These are phyloP conservation scores for Pugionium dolabratum DNA, from an alignment of 345 rosid species.

Conservation along the genomic window DNA sequence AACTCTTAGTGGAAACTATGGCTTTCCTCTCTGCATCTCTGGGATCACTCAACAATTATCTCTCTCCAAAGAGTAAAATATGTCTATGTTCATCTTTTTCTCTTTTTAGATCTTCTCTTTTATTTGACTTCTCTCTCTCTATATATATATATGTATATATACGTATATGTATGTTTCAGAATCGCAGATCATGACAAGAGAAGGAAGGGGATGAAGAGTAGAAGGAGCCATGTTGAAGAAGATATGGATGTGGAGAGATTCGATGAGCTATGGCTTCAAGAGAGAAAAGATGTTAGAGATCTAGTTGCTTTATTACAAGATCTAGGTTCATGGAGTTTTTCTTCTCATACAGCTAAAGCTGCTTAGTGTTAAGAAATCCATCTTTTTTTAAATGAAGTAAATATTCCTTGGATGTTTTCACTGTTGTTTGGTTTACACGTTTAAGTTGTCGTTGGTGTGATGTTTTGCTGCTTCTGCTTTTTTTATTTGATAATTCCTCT, in stretches of 20 bases:
- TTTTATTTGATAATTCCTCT: neutral
- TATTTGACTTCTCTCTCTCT: slow-evolving; percentile 13
- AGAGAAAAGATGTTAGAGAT: slow-evolving; percentile 43
- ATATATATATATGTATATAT: too few species aligned
- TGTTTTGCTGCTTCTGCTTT: slow-evolving; percentile 15
- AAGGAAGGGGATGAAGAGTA: slow-evolving; percentile 50
- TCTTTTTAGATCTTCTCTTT: neutral
- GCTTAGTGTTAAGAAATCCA: slow-evolving; percentile 34
- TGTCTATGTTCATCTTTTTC: neutral
- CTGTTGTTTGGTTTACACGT: slow-evolving; percentile 12
- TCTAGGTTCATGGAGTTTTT: slow-evolving; percentile 36
- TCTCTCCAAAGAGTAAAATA: slow-evolving; percentile 48
- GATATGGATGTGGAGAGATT: slow-evolving; percentile 36
- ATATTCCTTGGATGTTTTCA: slow-evolving; percentile 6
- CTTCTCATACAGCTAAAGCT: slow-evolving; percentile 49
- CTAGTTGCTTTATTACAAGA: slow-evolving; percentile 42
- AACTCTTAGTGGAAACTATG: slow-evolving; percentile 49
- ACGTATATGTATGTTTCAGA: slow-evolving; percentile 32
- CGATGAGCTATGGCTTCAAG: slow-evolving; percentile 27
- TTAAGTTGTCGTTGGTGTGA: slow-evolving; percentile 27
- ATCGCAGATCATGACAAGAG: slow-evolving; percentile 61
- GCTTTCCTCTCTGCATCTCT: slow-evolving; percentile 37
- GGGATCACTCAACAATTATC: slow-evolving; percentile 44
- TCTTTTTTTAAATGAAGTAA: too few species aligned
- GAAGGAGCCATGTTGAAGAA: slow-evolving; percentile 29